Percentiles rank a stretch among this genome's conserved stretches.
Evolutionary conservation across 2,329 filamentous ascomycete species (phyloP).

Genomic region (Clarireedia paspali): DNA sequence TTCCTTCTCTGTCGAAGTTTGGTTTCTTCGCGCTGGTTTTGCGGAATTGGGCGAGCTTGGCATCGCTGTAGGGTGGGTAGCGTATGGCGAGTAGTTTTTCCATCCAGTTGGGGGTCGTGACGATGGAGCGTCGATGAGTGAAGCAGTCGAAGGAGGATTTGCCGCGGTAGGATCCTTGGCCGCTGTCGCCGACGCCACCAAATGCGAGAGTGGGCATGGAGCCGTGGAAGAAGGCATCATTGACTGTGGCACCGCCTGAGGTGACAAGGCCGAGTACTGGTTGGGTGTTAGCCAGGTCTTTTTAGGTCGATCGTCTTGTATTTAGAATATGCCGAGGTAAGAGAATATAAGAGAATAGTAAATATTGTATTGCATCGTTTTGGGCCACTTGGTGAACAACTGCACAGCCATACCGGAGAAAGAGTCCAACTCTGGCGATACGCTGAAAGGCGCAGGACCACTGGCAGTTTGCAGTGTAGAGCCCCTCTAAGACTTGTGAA

Average conservation of each 20-base stretch:
- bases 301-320: not conserved
- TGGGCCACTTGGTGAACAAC: not conserved
- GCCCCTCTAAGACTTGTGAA: not conserved
- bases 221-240: conserved; percentile 62
- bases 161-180: conserved; percentile 70
- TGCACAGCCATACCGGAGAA: no score
- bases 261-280: conserved; percentile 53
- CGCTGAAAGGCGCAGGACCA: not conserved
- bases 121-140: conserved; percentile 51
- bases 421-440: no score
- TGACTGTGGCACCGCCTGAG: conserved; percentile 61
- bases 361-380: no score
- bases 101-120: conserved; percentile 58
- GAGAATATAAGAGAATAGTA: not conserved
- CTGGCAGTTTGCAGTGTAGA: not conserved
- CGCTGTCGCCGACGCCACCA: conserved; percentile 75
- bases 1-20: conserved; percentile 56
- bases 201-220: conserved; percentile 67
- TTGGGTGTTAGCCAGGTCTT: conserved; percentile 7
- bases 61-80: conserved; percentile 52
- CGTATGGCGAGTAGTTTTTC: conserved; percentile 60
- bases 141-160: conserved; percentile 65
- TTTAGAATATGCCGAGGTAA: not conserved
- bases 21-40: conserved; percentile 40
- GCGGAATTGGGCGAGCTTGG: conserved; percentile 37